These are phyloP conservation scores for Astrothelium subdiscretum DNA, from an alignment of 495 filamentous ascomycete genomes.

Conservation along the genomic window DNA sequence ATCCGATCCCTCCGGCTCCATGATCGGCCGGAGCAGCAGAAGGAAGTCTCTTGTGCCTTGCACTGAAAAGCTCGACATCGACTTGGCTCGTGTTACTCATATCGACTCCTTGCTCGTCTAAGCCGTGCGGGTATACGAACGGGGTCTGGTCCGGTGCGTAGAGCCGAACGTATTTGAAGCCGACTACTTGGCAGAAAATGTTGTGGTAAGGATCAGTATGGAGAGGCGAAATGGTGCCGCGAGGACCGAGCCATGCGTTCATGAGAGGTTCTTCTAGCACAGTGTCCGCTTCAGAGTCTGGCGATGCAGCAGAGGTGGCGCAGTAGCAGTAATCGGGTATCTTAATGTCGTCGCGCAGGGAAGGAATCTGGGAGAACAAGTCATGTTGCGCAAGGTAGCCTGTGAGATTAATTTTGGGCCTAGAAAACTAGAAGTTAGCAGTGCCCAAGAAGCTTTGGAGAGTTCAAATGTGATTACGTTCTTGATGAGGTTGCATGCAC, in stretches of 20 bases:
- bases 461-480: neutral
- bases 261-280: slow-evolving; percentile 18
- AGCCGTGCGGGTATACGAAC: slow-evolving; percentile 53
- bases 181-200: slow-evolving; percentile 80
- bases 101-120: slow-evolving; percentile 62
- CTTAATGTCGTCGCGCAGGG: slow-evolving; percentile 60
- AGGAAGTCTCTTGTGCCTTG: neutral
- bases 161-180: slow-evolving; percentile 78
- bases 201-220: slow-evolving; percentile 95
- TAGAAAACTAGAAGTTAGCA: neutral
- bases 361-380: slow-evolving; percentile 71
- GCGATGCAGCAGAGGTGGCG: slow-evolving; percentile 19
- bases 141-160: slow-evolving; percentile 55
- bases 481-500: too few species aligned
- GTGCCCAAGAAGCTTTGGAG: neutral
- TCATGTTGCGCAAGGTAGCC: slow-evolving; percentile 89
- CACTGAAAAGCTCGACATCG: slow-evolving; percentile 38
- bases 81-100: slow-evolving; percentile 84
- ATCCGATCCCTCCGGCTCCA: slow-evolving; percentile 7
- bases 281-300: slow-evolving; percentile 14
- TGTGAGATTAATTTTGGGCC: neutral
- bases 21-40: slow-evolving; percentile 8
- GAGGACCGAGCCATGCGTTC: slow-evolving; percentile 90
- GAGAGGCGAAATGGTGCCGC: slow-evolving; percentile 77
- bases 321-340: slow-evolving; percentile 78